Conservation (phyloP, 257 asterid genomes). For the Rauvolfia tetraphylla region DNA sequence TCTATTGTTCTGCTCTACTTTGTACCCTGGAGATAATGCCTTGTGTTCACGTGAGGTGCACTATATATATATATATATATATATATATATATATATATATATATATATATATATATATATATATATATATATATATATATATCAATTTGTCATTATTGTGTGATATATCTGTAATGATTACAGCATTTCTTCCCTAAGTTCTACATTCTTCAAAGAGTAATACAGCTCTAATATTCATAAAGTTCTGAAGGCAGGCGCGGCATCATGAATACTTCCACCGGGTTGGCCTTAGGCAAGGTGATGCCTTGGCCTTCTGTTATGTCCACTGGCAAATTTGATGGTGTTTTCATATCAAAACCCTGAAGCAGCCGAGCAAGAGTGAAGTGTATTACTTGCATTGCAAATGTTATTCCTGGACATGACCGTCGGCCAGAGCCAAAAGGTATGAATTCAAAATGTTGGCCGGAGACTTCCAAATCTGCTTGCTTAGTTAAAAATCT, state of each 20-base stretch:
- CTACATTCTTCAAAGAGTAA: background rate
- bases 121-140: too few species aligned
- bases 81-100: too few species aligned
- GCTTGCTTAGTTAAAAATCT: slow-evolving; percentile 40
- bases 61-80: too few species aligned
- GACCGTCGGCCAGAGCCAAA: slow-evolving; percentile 55
- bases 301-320: slow-evolving; percentile 47
- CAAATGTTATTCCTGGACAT: slow-evolving; percentile 47
- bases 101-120: too few species aligned
- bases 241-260: slow-evolving; percentile 30
- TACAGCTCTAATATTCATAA: slow-evolving; percentile 4
- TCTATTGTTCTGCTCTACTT: too few species aligned
- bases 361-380: slow-evolving; percentile 48
- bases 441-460: slow-evolving; percentile 49
- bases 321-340: slow-evolving; percentile 30
- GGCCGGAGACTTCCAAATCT: slow-evolving; percentile 33
- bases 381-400: slow-evolving; percentile 38
- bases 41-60: too few species aligned
- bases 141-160: too few species aligned
- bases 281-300: slow-evolving; percentile 38
- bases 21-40: too few species aligned
- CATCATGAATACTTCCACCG: slow-evolving; percentile 30
- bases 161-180: too few species aligned
- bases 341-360: slow-evolving; percentile 38
- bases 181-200: too few species aligned